Evolutionary conservation across 768 basidiomycete genomes (phyloP).

Genomic region (Candolleomyces efflorescens): DNA sequence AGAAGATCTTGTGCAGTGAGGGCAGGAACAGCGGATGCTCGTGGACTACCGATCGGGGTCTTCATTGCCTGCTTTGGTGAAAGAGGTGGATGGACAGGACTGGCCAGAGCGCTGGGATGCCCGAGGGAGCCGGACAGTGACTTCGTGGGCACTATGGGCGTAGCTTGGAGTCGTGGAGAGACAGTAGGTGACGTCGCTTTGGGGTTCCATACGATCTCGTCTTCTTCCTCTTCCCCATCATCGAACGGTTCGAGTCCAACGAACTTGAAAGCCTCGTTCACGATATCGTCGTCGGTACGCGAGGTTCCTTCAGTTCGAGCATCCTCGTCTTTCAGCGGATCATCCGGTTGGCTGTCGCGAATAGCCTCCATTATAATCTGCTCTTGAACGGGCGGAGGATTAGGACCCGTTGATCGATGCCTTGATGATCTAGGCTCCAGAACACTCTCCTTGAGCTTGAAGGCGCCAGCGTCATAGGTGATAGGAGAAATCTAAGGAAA

Average conservation of each 20-base stretch:
- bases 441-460: conserved; percentile 28
- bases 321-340: conserved; percentile 43
- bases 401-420: not conserved
- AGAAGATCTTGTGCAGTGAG: conserved; percentile 70
- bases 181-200: conserved; percentile 33
- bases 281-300: conserved; percentile 78
- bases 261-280: conserved; percentile 62
- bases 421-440: conserved; percentile 19
- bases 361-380: conserved; percentile 21
- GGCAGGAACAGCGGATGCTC: conserved; percentile 24
- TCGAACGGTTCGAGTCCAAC: conserved; percentile 35
- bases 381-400: conserved; percentile 11
- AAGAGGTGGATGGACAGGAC: conserved; percentile 10
- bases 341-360: conserved; percentile 18
- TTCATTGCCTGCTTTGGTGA: conserved; percentile 7
- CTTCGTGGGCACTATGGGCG: conserved; percentile 31
- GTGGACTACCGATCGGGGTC: conserved; percentile 6
- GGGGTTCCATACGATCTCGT: conserved; percentile 77
- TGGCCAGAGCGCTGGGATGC: conserved; percentile 10
- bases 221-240: conserved; percentile 52
- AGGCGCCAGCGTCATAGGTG: conserved; percentile 26
- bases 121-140: conserved; percentile 25
- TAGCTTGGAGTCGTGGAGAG: conserved; percentile 29
- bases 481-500: conserved; percentile 39
- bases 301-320: conserved; percentile 65